Percentiles rank a stretch among this genome's conserved stretches.
These are phyloP conservation scores for Russula earlei DNA, from an alignment of 768 basidiomycete species.

Conservation along the genomic window DNA sequence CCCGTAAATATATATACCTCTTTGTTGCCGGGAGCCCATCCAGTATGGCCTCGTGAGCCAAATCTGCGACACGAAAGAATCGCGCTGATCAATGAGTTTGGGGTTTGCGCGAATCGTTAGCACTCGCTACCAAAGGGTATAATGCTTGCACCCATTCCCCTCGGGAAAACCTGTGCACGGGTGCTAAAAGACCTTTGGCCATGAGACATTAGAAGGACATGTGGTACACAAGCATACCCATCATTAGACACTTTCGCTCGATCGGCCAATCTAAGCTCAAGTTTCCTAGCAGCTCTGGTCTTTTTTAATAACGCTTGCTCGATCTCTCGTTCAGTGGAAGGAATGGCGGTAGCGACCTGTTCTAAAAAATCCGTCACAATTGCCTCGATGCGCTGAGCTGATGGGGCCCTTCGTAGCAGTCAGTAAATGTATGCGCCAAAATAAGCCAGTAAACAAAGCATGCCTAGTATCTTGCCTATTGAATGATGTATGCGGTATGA, in stretches of 20 bases:
- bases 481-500: no score
- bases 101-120: not conserved
- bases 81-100: constrained; percentile 40
- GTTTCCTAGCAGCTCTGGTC: constrained; percentile 17
- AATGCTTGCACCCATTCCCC: constrained; percentile 29
- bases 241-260: constrained; percentile 27
- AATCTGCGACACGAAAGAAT: constrained; percentile 53
- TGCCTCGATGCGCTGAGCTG: constrained; percentile 13
- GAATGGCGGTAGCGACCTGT: constrained; percentile 9
- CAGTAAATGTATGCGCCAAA: not conserved
- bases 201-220: not conserved
- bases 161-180: constrained; percentile 32
- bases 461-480: not conserved
- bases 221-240: constrained; percentile 25
- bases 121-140: constrained; percentile 32
- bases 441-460: not conserved
- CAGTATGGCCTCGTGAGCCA: constrained; percentile 58
- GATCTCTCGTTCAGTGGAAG: constrained; percentile 7
- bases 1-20: constrained; percentile 1
- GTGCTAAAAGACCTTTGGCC: constrained; percentile 19
- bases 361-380: constrained; percentile 7
- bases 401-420: not conserved
- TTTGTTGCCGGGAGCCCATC: constrained; percentile 36
- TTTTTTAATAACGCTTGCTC: not conserved
- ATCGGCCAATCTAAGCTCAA: constrained; percentile 31